Evolutionary conservation across 139 green algal species (phyloP), one percentile per base, ranked within the genome.

Genomic region (Auxenochlorella pyrenoidosa): DNA sequence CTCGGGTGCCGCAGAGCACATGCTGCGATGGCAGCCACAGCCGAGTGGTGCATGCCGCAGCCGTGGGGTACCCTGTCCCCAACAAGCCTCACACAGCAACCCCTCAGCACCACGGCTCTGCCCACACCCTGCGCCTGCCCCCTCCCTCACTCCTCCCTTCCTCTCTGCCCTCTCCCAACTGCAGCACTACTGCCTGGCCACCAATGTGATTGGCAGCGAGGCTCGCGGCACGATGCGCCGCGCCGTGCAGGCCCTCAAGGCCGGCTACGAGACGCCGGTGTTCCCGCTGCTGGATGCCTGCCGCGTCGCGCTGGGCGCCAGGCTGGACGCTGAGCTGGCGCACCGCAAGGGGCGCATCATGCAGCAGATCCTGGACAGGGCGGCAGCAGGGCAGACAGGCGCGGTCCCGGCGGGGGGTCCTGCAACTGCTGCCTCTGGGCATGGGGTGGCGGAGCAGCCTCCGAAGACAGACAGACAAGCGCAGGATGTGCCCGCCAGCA

Each of bases 131-230:
- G 4, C 72, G 18, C 18, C 54, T 63, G 3, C 54, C 54, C 2
- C 2, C 54, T 4, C 10, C 54, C 54, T 24, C 15, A 8, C 41
- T 19, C 59, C 36, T 26, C 58, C 59, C 59, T 0, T 60, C 3
- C 58, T 2, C 10, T 54, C 47, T 54, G 6, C 47, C 47, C 47
- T 18, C 10, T 54, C 40, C 26, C 24, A 40, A 6, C 36, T 4
- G 80, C 89, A 88, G 75, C 91, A 94, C 82, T 94, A 87, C 77
- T 60, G 68, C 22, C 84, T 94, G 60, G 91, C 91, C 10, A 85
- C 84, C 58, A 92, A 92, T 38, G 89, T 94, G 75, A 91, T 94
- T 44, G 91, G 91, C 81, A 89, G 59, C 36, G 90, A 88, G 5
- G 86, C 91, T 15, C 79, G 84, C 18, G 91, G 91, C 82, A 90